These are phyloP conservation scores for Fusarium sp. DNA, from an alignment of 2,329 filamentous ascomycete genomes.

Conservation along the genomic window DNA sequence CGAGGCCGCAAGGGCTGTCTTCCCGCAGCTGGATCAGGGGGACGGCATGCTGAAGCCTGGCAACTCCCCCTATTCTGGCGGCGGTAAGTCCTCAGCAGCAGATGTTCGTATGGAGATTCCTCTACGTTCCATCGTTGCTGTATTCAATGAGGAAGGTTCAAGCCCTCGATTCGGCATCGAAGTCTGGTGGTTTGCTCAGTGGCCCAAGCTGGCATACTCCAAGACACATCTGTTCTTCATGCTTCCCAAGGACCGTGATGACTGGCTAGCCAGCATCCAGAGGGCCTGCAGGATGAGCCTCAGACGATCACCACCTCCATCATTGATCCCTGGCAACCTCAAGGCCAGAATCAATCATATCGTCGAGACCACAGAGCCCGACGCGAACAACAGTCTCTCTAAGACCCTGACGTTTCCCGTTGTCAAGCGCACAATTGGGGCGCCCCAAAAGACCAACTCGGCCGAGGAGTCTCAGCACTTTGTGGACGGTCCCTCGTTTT, in stretches of 20 bases:
- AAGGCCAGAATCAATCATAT: constrained; percentile 59
- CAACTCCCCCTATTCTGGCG: constrained; percentile 33
- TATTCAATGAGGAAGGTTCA: constrained; percentile 63
- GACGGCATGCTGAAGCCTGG: constrained; percentile 37
- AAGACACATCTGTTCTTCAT: constrained; percentile 63
- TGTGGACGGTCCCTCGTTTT: constrained; percentile 64
- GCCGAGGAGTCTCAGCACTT: constrained; percentile 59
- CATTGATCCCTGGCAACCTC: constrained; percentile 60
- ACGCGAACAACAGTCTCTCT: constrained; percentile 38
- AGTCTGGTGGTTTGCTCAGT: constrained; percentile 66
- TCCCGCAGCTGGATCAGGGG: constrained; percentile 57
- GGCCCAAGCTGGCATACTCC: constrained; percentile 58
- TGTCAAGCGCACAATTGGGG: constrained; percentile 59
- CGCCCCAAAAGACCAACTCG: constrained; percentile 54
- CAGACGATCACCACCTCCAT: constrained; percentile 50
- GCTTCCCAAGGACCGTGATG: constrained; percentile 61
- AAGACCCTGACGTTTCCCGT: constrained; percentile 63
- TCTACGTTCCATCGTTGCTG: constrained; percentile 63
- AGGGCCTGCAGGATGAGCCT: constrained; percentile 54
- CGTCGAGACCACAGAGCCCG: constrained; percentile 59
- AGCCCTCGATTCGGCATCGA: constrained; percentile 65
- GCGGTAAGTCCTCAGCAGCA: constrained; percentile 48
- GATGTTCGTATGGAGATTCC: constrained; percentile 61
- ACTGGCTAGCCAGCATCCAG: constrained; percentile 62
- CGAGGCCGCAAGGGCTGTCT: constrained; percentile 60